These are phyloP conservation scores for Arabis hirsuta DNA, from an alignment of 345 rosid genomes.

Conservation along the genomic window DNA sequence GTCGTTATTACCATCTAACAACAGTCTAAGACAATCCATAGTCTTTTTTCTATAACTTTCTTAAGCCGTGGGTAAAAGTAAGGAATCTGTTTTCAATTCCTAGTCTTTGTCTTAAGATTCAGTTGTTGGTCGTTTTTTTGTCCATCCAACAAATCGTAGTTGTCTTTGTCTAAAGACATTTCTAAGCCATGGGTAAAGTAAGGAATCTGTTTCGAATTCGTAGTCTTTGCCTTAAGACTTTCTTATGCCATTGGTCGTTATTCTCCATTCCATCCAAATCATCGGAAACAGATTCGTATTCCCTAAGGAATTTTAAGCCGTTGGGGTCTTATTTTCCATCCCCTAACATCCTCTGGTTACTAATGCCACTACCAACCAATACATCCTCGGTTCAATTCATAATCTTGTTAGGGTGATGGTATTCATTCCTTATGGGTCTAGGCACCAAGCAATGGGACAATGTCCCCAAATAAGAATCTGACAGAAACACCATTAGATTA, in stretches of 20 bases:
- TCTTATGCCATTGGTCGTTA: neutral
- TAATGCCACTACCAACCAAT: neutral
- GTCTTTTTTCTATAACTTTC: too few relatives aligned
- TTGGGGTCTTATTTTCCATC: conserved; percentile 5
- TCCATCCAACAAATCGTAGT: neutral
- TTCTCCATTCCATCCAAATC: neutral
- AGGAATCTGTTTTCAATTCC: neutral
- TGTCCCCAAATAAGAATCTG: neutral
- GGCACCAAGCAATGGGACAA: neutral
- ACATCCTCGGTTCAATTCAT: too few relatives aligned
- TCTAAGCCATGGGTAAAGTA: too few relatives aligned
- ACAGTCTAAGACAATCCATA: too few relatives aligned
- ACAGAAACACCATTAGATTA: neutral
- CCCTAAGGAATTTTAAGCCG: neutral
- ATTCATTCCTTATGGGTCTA: neutral
- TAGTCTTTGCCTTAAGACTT: neutral
- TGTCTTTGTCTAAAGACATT: too few relatives aligned
- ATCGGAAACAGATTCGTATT: neutral
- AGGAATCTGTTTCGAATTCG: neutral
- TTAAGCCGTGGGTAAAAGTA: too few relatives aligned
- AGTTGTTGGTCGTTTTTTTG: neutral
- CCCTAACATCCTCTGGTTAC: neutral
- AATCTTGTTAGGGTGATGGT: too few relatives aligned
- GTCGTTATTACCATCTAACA: too few relatives aligned
- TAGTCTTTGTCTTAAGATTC: neutral